phyloP scores from a whole-genome alignment of 495 filamentous ascomycete species.

The Jackrogersella multiformis region DNA sequence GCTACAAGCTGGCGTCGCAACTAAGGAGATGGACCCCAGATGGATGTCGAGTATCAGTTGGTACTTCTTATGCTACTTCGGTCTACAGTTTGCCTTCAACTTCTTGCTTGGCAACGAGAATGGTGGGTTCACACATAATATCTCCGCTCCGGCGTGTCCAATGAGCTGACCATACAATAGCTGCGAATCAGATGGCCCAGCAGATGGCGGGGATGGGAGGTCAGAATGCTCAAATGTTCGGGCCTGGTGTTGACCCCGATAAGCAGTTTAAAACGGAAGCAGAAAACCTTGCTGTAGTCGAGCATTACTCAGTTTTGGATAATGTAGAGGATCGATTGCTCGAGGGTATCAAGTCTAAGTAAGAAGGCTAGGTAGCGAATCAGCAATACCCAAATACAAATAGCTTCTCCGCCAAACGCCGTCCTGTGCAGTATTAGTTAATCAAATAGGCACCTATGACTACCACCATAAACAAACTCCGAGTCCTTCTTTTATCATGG shows the following conservation, averaged over 20 bases:
- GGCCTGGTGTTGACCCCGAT: constrained; percentile 92
- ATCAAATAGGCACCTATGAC: not conserved
- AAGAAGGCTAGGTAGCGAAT: constrained; percentile 28
- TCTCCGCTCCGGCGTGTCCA: not conserved
- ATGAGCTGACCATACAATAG: constrained; percentile 56
- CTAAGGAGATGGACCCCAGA: constrained; percentile 92
- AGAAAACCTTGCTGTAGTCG: constrained; percentile 93
- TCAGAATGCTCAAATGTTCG: constrained; percentile 75
- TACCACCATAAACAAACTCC: constrained; percentile 67
- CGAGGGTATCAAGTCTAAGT: constrained; percentile 57
- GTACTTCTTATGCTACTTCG: constrained; percentile 98
- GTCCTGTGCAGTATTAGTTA: constrained; percentile 8
- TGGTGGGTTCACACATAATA: constrained; percentile 61
- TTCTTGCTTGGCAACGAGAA: constrained; percentile 97
- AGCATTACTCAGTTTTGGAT: constrained; percentile 89
- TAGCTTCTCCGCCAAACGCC: constrained; percentile 18
- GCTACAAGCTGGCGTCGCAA: constrained; percentile 95
- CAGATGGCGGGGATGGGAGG: constrained; percentile 90
- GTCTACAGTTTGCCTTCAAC: constrained; percentile 96
- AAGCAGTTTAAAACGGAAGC: constrained; percentile 91
- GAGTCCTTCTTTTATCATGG: constrained; percentile 62
- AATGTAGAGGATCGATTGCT: constrained; percentile 86
- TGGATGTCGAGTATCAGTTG: constrained; percentile 99
- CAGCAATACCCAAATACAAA: constrained; percentile 35
- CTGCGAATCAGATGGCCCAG: constrained; percentile 92